Conservation (phyloP, 2,329 filamentous ascomycete genomes). For the Aspergillus novofumigatus region DNA sequence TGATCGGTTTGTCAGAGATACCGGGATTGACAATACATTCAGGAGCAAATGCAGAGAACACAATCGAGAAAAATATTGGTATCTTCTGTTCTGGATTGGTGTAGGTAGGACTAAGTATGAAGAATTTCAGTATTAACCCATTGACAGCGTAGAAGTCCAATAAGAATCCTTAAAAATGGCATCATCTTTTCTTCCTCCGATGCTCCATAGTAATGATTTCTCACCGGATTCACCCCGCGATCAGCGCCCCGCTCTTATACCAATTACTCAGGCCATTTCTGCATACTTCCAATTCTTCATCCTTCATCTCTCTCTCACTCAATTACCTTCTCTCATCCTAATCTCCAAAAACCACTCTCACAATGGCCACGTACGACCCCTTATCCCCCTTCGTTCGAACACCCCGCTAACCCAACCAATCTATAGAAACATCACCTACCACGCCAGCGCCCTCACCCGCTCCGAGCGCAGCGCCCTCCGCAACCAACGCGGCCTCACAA, state of each 20-base stretch:
- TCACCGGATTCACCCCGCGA: constrained; percentile 20
- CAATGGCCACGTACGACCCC: constrained; percentile 41
- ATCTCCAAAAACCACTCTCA: constrained; percentile 5
- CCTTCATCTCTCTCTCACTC: background rate
- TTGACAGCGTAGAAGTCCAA: background rate
- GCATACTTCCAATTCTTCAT: background rate
- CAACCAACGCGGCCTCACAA: constrained; percentile 84
- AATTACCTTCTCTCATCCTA: background rate
- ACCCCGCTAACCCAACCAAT: constrained; percentile 5
- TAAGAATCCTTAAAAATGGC: background rate
- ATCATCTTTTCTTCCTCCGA: background rate
- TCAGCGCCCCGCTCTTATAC: constrained; percentile 18
- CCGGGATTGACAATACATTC: background rate
- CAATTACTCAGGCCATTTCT: background rate
- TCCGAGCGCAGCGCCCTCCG: constrained; percentile 48
- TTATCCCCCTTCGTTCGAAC: no score
- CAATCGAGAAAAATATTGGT: background rate
- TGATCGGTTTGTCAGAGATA: background rate
- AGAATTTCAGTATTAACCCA: background rate
- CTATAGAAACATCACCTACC: constrained; percentile 45
- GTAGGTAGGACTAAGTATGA: background rate
- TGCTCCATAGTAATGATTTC: constrained; percentile 7
- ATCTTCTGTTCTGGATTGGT: background rate
- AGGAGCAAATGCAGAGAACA: background rate
- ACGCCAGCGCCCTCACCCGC: constrained; percentile 41